Conservation (phyloP, 2,329 filamentous ascomycete genomes). For the Diplodia mutila region DNA sequence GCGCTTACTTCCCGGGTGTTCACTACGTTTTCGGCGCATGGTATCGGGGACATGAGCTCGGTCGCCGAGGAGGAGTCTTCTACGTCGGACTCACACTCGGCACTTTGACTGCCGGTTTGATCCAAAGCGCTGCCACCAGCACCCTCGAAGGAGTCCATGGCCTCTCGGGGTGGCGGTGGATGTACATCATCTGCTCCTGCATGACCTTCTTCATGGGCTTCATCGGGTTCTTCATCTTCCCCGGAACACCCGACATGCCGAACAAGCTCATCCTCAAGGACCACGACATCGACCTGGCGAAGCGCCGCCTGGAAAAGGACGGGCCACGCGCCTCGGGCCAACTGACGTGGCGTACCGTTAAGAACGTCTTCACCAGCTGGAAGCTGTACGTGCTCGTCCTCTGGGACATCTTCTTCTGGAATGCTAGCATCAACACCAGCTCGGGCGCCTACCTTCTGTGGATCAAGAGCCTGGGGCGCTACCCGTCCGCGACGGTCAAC, state of each 20-base stretch:
- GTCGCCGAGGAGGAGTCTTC: slow-evolving; percentile 57
- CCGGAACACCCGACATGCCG: slow-evolving; percentile 55
- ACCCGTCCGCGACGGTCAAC: slow-evolving; percentile 53
- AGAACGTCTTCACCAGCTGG: slow-evolving; percentile 46
- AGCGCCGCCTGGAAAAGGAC: slow-evolving; percentile 49
- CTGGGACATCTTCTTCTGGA: slow-evolving; percentile 62
- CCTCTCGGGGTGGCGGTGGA: slow-evolving; percentile 41
- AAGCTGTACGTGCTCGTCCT: slow-evolving; percentile 57
- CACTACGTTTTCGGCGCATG: slow-evolving; percentile 44
- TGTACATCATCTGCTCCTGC: slow-evolving; percentile 45
- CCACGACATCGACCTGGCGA: slow-evolving; percentile 53
- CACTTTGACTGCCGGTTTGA: slow-evolving; percentile 57
- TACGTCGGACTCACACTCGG: slow-evolving; percentile 58
- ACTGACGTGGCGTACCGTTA: slow-evolving; percentile 37
- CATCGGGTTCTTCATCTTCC: slow-evolving; percentile 56
- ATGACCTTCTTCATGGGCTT: slow-evolving; percentile 59
- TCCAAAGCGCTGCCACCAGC: slow-evolving; percentile 43
- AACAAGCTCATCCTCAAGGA: slow-evolving; percentile 54
- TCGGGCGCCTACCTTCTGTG: slow-evolving; percentile 60
- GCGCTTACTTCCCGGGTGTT: slow-evolving; percentile 29
- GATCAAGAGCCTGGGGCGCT: slow-evolving; percentile 60
- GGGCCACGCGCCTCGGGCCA: slow-evolving; percentile 44
- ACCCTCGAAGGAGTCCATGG: slow-evolving; percentile 62
- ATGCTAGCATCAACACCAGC: slow-evolving; percentile 51
- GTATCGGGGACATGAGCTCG: slow-evolving; percentile 50